Conservation (phyloP, 257 asterid genomes). For the Thymus mandschuricus region DNA sequence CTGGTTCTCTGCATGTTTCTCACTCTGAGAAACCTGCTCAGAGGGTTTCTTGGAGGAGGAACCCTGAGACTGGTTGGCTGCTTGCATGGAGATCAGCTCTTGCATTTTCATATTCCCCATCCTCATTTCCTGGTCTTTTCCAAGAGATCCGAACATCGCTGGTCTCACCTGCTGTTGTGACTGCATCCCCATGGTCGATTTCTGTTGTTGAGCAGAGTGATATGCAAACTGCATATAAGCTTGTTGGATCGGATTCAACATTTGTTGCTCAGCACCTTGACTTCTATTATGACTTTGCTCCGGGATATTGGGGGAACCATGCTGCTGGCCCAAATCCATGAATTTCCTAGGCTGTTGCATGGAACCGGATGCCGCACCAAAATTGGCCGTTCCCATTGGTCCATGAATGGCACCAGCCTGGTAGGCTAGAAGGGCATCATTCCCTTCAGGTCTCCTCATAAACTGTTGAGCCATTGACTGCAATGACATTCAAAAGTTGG, state of each 20-base stretch:
- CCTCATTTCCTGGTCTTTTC: conserved; percentile 78
- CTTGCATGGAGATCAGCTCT: conserved; percentile 65
- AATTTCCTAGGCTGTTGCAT: conserved; percentile 79
- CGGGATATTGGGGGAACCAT: conserved; percentile 60
- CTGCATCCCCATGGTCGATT: conserved; percentile 67
- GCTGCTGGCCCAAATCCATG: conserved; percentile 77
- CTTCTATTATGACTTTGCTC: conserved; percentile 76
- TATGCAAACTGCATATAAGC: conserved; percentile 81
- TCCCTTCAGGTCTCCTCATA: conserved; percentile 87
- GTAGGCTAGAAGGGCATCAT: conserved; percentile 70
- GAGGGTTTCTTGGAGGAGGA: conserved; percentile 72
- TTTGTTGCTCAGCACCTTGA: conserved; percentile 83
- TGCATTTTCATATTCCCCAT: conserved; percentile 69
- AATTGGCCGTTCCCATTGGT: conserved; percentile 61
- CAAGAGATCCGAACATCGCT: conserved; percentile 64
- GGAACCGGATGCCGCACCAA: conserved; percentile 65
- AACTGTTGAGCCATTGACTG: conserved; percentile 79
- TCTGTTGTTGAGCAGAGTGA: conserved; percentile 86
- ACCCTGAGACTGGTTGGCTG: conserved; percentile 66
- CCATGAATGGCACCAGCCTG: conserved; percentile 80
- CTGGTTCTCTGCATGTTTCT: conserved; percentile 65
- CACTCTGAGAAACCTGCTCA: conserved; percentile 56
- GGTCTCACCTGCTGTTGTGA: conserved; percentile 80
- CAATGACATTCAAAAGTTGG: conserved; percentile 34
- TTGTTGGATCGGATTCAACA: conserved; percentile 76